Evolutionary conservation across 2,329 filamentous ascomycete species (phyloP), one percentile per base, ranked within the genome.

Genomic region (Didymella glomerata): DNA sequence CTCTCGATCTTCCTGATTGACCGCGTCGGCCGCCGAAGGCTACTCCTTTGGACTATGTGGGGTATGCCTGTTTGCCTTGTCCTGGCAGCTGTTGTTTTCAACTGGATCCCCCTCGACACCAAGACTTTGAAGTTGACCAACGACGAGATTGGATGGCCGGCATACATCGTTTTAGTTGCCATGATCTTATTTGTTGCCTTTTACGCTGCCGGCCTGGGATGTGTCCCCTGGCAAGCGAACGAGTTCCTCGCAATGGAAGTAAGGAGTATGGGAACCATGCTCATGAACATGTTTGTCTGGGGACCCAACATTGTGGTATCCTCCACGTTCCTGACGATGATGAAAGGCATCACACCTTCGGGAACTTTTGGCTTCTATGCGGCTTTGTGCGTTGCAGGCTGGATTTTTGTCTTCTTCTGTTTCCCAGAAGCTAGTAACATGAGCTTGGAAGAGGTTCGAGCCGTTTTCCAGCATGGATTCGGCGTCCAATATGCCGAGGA

Each of bases 301-400:
- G 60, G 50, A 10, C 57, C 60, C 5, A 65, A 63, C 68, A 78
- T 84, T 58, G 82, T 84, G 53, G 78, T 84, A 45, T 73, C 80
- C 8, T 82, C 79, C 3, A 83, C 81, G 0, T 84, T 84, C 70
- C 67, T 84, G 13, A 80, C 78, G 27, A 78, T 78, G 77, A 84
- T 84, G 78, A 77, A 84, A 60, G 71, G 70, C n/a, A 81, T 78
- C 53, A 84, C 82, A 0, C 81, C 82, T 0, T 80, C 76, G 2
- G 82, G 83, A 0, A 79, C 82, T 0, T 85, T 84, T 60, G 82
- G 81, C 4, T 84, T 85, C 69, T 85, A 84, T 54, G 79, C 81
- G 0, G 80, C 74, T 0, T 81, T 84, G 34, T 84, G 81, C 62
- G 76, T 81, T 54, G 57, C 80, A 27, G 81, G 82, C 24, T 83